phyloP scores from a whole-genome alignment of 192 early-diverging fungal species.

The Globomyces pollinis-pini region DNA sequence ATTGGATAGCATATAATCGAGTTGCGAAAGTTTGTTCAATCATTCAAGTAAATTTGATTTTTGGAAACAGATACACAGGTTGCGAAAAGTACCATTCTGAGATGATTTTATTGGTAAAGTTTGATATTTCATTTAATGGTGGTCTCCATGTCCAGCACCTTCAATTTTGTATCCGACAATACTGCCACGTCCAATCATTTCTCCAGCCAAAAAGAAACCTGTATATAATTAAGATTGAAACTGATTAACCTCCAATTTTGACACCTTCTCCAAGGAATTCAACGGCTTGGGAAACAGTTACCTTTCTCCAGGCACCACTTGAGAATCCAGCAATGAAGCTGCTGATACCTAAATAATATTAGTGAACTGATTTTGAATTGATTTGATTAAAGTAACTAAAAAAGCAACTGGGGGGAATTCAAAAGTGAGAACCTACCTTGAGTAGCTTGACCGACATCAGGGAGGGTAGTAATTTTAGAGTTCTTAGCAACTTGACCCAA shows the following conservation, averaged over 20 bases:
- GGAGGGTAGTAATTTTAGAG: background rate
- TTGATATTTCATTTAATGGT: constrained; percentile 3
- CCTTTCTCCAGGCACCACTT: constrained; percentile 50
- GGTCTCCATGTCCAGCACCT: constrained; percentile 12
- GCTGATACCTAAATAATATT: constrained; percentile 26
- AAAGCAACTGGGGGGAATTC: background rate
- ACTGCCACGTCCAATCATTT: constrained; percentile 45
- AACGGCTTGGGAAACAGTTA: constrained; percentile 34
- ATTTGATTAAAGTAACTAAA: background rate
- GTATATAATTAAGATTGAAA: no score
- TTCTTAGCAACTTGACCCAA: background rate
- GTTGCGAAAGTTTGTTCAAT: no score
- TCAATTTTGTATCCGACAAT: constrained; percentile 47
- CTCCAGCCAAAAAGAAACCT: constrained; percentile 51
- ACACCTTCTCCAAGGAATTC: constrained; percentile 30
- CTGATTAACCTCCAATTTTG: constrained; percentile 41
- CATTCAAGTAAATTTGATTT: no score
- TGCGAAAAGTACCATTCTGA: no score
- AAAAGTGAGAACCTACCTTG: constrained; percentile 2
- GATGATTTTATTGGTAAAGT: no score
- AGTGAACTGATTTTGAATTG: no score
- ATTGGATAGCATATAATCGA: no score
- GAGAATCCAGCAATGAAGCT: constrained; percentile 29
- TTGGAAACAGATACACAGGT: no score
- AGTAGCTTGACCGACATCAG: background rate